A percentile compares a stretch with the other conserved stretches of the same genome.
phyloP scores from a whole-genome alignment of 371 early-diverging fungal species.

The Racocetra persica region DNA sequence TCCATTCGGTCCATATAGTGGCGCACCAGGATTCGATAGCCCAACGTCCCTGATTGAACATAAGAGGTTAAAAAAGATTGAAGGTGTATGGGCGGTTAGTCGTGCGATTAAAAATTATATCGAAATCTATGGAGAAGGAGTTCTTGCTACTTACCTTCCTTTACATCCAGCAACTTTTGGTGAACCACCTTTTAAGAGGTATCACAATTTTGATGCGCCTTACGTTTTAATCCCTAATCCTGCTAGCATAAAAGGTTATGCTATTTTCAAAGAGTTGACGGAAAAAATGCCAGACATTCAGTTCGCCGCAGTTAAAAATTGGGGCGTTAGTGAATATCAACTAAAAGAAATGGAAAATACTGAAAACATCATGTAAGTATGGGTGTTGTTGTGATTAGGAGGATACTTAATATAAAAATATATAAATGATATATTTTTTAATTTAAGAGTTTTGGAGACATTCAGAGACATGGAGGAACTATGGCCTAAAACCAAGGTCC shows the following conservation, averaged over 20 bases:
- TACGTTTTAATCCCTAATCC: conserved; percentile 22
- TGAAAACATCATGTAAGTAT: not conserved
- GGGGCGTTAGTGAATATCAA: conserved; percentile 30
- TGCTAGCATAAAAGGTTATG: conserved; percentile 1
- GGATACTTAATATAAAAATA: not conserved
- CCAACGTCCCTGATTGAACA: not conserved
- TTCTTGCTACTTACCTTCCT: conserved; percentile 21
- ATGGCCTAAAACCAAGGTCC: conserved; percentile 14
- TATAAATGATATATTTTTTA: not conserved
- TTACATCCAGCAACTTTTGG: conserved; percentile 15
- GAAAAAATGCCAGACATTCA: conserved; percentile 7
- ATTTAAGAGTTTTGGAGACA: not conserved
- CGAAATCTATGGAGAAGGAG: conserved; percentile 1
- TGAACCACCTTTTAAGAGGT: not conserved
- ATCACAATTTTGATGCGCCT: conserved; percentile 22
- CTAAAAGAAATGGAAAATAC: not conserved
- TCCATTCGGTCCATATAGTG: conserved; percentile 25
- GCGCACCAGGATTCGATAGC: conserved; percentile 11
- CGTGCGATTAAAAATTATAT: conserved; percentile 22
- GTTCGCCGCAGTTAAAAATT: conserved; percentile 27
- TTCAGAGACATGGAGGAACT: conserved; percentile 20
- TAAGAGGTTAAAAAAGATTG: conserved; percentile 10
- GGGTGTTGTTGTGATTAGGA: not conserved
- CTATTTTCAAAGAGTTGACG: conserved; percentile 4
- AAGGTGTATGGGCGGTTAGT: conserved; percentile 27